These are phyloP conservation scores for Candida albicans DNA, from an alignment of 1,139 yeast species.

Conservation along the genomic window DNA sequence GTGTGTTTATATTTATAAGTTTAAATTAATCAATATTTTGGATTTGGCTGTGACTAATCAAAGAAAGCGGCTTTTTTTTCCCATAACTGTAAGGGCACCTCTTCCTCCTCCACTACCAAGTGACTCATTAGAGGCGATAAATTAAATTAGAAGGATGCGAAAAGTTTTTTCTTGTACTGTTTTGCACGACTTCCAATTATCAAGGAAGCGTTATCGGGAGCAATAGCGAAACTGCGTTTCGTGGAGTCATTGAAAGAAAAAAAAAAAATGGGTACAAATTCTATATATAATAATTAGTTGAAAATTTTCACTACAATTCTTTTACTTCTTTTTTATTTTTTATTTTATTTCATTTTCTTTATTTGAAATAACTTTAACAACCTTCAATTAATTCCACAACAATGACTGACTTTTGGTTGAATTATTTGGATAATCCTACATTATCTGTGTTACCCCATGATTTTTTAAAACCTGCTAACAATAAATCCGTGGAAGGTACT, in stretches of 20 bases:
- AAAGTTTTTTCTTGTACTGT: background rate
- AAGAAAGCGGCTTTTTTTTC: too few relatives aligned
- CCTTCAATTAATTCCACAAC: background rate
- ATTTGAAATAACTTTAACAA: background rate
- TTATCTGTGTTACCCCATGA: conserved; percentile 87
- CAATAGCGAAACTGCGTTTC: too few relatives aligned
- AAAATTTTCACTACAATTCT: background rate
- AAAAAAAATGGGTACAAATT: too few relatives aligned
- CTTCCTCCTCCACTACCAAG: background rate
- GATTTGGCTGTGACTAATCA: too few relatives aligned
- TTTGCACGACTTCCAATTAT: background rate
- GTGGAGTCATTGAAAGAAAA: too few relatives aligned
- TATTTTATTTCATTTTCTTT: background rate
- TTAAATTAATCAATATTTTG: too few relatives aligned
- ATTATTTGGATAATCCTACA: conserved; percentile 75
- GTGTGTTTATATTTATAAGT: background rate
- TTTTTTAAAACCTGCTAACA: conserved; percentile 74
- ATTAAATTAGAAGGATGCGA: background rate
- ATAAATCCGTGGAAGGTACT: conserved; percentile 65
- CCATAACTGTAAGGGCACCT: too few relatives aligned
- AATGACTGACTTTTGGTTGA: conserved; percentile 58
- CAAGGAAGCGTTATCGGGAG: background rate
- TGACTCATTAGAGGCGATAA: background rate
- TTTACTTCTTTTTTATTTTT: conserved; percentile 1
- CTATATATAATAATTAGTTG: too few relatives aligned